A percentile compares a stretch with the other conserved stretches of the same genome.
Conservation (phyloP, 331 rosid genomes). For the Pyrus hybrid region DNA sequence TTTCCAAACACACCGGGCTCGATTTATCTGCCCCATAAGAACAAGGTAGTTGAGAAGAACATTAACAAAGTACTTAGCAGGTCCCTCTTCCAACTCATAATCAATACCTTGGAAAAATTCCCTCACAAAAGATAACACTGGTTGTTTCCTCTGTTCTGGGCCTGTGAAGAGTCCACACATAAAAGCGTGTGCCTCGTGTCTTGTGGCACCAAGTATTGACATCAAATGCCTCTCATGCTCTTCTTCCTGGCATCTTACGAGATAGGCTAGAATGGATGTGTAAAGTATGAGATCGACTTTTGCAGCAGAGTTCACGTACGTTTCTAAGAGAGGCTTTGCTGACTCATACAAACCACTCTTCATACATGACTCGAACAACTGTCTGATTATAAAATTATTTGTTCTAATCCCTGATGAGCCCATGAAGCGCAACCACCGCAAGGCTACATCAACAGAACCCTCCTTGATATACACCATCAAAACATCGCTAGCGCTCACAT, state of each 20-base stretch:
- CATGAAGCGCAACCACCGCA: slow-evolving; percentile 92
- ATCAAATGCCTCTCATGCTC: slow-evolving; percentile 81
- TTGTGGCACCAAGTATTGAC: slow-evolving; percentile 77
- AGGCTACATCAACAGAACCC: slow-evolving; percentile 81
- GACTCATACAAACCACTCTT: slow-evolving; percentile 68
- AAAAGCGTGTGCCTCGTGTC: slow-evolving; percentile 76
- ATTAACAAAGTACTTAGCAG: slow-evolving; percentile 80
- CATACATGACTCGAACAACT: slow-evolving; percentile 93
- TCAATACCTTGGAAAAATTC: slow-evolving; percentile 85
- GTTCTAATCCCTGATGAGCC: slow-evolving; percentile 92
- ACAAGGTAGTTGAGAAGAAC: slow-evolving; percentile 94
- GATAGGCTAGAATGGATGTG: slow-evolving; percentile 90
- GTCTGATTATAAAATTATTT: slow-evolving; percentile 79
- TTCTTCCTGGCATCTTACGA: slow-evolving; percentile 91
- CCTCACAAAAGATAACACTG: slow-evolving; percentile 74
- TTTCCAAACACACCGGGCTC: slow-evolving; percentile 93
- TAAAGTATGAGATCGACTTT: slow-evolving; percentile 89
- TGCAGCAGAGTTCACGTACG: slow-evolving; percentile 77
- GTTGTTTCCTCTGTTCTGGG: slow-evolving; percentile 84
- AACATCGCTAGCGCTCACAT: slow-evolving; percentile 90
- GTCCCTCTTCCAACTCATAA: slow-evolving; percentile 92
- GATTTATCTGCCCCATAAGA: slow-evolving; percentile 94
- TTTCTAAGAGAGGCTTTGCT: slow-evolving; percentile 86
- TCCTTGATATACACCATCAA: slow-evolving; percentile 95
- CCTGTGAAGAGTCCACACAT: slow-evolving; percentile 92